Base-by-base conservation (phyloP, 805 yeast genomes). In the Yarrowia sp. region DNA sequence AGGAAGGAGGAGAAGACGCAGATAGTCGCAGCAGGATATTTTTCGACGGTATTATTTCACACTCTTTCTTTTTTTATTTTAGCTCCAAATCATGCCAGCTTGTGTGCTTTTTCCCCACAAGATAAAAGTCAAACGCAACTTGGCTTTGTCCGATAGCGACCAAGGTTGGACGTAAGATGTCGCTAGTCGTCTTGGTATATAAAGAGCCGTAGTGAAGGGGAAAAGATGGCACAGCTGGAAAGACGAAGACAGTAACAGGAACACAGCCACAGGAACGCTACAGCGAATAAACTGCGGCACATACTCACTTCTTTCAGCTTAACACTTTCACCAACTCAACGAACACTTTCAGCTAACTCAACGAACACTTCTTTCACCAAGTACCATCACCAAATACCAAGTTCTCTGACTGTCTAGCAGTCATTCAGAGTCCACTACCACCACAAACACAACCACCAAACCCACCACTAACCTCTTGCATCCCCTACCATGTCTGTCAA, bases 101-200 rank as follows among this genome's bases (percentile, higher is more conserved):
- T 49, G 44, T 52, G 59, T 35, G 59, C 46, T 26, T 38, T 54
- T 54, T 54, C 61, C 61, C 61, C 61, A 54, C 61, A 54, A 52
- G 61, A 36, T 54, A 54, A 54, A 54, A 54, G 46, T 36, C 26
- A 11, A 54, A 24, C 14, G 0, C 19, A 2, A 17, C 61, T 54
- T 54, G 61, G 61, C 61, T 54, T 24, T 54, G 32, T 22, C 26
- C 43, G 61, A 54, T 54, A 54, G 61, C 43, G 43, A 38, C 43
- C 43, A 38, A 38, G 43, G 43, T 38, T 38, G 22, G 43, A 10
- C 7, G 12, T 4, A 36, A 36, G 9, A 19, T 21, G 41, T 8
- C 10, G 22, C 17, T 11, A 32, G 41, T 49, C 22, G 56, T n/a
- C 19, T 19, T 21, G 43, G 26, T 51, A 51, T 51, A 51, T 51